Percentiles rank a stretch among this genome's conserved stretches.
Evolutionary conservation across 2,329 filamentous ascomycete genomes (phyloP).

Genomic region (Pseudomassariella vexata): DNA sequence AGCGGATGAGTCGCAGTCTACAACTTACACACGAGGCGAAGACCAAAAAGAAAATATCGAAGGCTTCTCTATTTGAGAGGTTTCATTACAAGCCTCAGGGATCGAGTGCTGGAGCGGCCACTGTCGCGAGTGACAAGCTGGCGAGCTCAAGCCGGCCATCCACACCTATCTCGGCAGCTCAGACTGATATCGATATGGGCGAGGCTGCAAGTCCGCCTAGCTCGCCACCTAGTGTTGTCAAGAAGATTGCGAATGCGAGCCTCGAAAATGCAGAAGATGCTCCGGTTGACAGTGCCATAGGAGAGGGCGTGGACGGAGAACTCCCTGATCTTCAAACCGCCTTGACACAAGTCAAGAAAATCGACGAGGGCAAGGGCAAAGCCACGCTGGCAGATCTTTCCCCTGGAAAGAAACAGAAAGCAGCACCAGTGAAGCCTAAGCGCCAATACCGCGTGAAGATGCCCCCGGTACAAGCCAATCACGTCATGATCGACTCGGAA

Average conservation of each 20-base stretch:
- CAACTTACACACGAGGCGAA: slow-evolving; percentile 85
- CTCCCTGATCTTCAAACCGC: slow-evolving; percentile 32
- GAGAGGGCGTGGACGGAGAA: slow-evolving; percentile 25
- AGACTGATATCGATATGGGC: slow-evolving; percentile 46
- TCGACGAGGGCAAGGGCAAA: slow-evolving; percentile 59
- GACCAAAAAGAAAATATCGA: slow-evolving; percentile 86
- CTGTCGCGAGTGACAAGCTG: slow-evolving; percentile 25
- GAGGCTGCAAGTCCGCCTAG: slow-evolving; percentile 64
- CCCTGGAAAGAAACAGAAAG: slow-evolving; percentile 20
- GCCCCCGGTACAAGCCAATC: slow-evolving; percentile 32
- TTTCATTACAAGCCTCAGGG: slow-evolving; percentile 74
- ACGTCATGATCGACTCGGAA: slow-evolving; percentile 41
- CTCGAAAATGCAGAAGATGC: slow-evolving; percentile 6
- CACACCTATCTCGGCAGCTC: slow-evolving; percentile 36
- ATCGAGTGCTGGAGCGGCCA: slow-evolving; percentile 24
- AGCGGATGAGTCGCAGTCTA: slow-evolving; percentile 83
- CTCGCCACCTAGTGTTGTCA: slow-evolving; percentile 47
- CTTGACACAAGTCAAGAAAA: slow-evolving; percentile 23
- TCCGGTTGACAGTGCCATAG: slow-evolving; percentile 4
- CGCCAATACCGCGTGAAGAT: slow-evolving; percentile 48
- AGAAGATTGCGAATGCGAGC: slow-evolving; percentile 13
- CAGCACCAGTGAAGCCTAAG: slow-evolving; percentile 23
- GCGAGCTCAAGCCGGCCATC: slow-evolving; percentile 51
- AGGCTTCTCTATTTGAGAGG: slow-evolving; percentile 72
- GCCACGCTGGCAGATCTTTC: slow-evolving; percentile 28